phyloP scores from a whole-genome alignment of 1,284 basidiomycete species.

The Ceratobasidium sp. region DNA sequence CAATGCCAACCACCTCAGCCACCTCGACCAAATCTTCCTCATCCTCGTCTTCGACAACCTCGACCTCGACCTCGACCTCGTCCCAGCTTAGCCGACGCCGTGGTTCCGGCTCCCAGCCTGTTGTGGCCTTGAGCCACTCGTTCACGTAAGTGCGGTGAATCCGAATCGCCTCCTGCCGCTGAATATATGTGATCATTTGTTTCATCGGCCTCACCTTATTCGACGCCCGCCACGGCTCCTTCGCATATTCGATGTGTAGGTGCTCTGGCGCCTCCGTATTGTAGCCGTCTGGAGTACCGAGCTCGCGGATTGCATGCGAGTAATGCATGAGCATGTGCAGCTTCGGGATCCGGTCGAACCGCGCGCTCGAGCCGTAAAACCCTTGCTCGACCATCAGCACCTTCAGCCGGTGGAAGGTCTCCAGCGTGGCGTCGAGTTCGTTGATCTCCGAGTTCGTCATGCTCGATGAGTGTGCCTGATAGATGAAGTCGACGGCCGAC shows the following conservation, averaged over 20 bases:
- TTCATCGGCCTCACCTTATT: conserved; percentile 17
- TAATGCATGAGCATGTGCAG: conserved; percentile 18
- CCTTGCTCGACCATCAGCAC: conserved; percentile 51
- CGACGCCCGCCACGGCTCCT: conserved; percentile 32
- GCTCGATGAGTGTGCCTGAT: not conserved
- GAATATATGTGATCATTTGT: not conserved
- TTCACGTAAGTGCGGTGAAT: not conserved
- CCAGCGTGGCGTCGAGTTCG: conserved; percentile 49
- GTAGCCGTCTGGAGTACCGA: conserved; percentile 43
- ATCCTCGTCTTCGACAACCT: not conserved
- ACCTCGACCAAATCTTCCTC: not conserved
- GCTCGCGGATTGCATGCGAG: not conserved
- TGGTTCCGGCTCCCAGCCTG: too few relatives aligned
- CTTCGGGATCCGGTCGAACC: conserved; percentile 30
- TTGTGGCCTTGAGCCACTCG: not conserved
- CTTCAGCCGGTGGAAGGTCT: conserved; percentile 54
- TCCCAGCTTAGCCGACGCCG: too few relatives aligned
- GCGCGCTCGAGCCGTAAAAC: conserved; percentile 30
- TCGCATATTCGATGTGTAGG: conserved; percentile 8
- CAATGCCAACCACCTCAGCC: too few relatives aligned
- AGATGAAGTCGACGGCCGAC: conserved; percentile 19
- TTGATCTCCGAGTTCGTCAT: conserved; percentile 48
- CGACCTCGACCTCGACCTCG: not conserved
- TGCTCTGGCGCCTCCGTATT: conserved; percentile 41
- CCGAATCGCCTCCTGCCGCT: too few relatives aligned